phyloP scores from a whole-genome alignment of 495 filamentous ascomycete species.

The Thermothielavioides terrestris region DNA sequence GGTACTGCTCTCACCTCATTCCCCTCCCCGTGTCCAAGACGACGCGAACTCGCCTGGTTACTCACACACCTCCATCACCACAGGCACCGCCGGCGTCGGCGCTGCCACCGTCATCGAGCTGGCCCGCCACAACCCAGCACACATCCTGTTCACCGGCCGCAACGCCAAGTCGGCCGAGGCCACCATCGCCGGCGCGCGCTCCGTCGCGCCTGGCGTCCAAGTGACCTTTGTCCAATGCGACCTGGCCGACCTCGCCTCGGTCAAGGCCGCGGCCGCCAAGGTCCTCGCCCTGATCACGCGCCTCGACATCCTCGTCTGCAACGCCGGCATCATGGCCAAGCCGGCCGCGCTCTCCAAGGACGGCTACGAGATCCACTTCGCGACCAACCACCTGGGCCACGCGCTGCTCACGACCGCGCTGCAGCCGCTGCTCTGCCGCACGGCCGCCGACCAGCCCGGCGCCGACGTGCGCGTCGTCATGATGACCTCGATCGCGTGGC shows the following conservation, averaged over 20 bases:
- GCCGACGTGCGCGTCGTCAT: slow-evolving; percentile 34
- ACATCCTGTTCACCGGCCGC: slow-evolving; percentile 7
- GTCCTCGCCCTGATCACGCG: slow-evolving; percentile 3
- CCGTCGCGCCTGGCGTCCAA: not conserved
- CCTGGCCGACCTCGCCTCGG: slow-evolving; percentile 5
- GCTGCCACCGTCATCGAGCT: not conserved
- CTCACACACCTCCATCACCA: not conserved
- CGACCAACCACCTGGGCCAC: slow-evolving; percentile 60
- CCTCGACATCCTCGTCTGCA: slow-evolving; percentile 17
- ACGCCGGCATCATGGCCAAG: slow-evolving; percentile 42
- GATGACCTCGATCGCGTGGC: slow-evolving; percentile 26
- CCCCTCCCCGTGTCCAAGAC: no score
- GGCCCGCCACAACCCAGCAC: not conserved
- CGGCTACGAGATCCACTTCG: slow-evolving; percentile 61
- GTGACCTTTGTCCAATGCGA: slow-evolving; percentile 8
- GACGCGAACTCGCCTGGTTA: no score
- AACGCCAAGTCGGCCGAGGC: slow-evolving; percentile 3
- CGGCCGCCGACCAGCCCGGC: slow-evolving; percentile 24
- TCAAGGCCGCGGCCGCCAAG: slow-evolving; percentile 7
- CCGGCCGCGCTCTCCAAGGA: slow-evolving; percentile 45
- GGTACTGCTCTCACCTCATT: not conserved
- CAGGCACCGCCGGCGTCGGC: slow-evolving; percentile 5
- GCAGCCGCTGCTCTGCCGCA: slow-evolving; percentile 43
- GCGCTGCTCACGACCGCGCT: slow-evolving; percentile 55
- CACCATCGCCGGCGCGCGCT: not conserved